Evolutionary conservation across 2,329 filamentous ascomycete species (phyloP), one percentile per base, ranked within the genome.

Genomic region (Mariannaea sp.): DNA sequence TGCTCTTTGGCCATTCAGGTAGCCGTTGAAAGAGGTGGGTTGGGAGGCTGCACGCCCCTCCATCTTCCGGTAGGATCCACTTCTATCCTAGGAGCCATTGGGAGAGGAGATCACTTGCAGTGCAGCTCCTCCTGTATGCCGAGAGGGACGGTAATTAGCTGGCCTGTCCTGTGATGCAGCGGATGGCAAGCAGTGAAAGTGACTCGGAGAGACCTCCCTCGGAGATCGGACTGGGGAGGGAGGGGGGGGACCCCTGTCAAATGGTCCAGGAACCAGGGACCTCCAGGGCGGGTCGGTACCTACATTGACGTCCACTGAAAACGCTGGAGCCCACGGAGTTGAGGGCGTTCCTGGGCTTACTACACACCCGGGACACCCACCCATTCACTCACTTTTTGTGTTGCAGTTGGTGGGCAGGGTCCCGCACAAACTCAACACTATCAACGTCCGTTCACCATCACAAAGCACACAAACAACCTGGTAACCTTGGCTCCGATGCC

Each of bases 191-290:
- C n/a, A n/a, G n/a, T n/a, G n/a, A n/a, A n/a, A 35, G 32, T 14
- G 32, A 16, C n/a, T 7, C n/a, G n/a, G 32, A 35, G 14, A 35
- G 14, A 16, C 43, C 46, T 29, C 26, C 48, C 51, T 49, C 49
- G 47, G 47, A 50, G 45, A 60, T 60, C 49, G 52, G 42, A 42
- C 39, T 8, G 8, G 9, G 32, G 32, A 36, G 36, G 36, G 51
- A 30, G 55, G 51, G 33, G 55, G 51, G 52, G 45, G 36, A 60
- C 41, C 60, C 60, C 42, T 53, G 60, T 53, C 42, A 32, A 53
- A 19, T 47, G 29, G 47, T 13, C 38, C 38, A 49, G 50, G 49
- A 63, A 53, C 55, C 49, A 55, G 47, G 54, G 55, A 38, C 38
- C 16, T 29, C 36, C 36, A 38, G 30, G 38, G 30, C 46, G 22